Base-by-base conservation (phyloP, 2,329 filamentous ascomycete genomes). In the Trichoderma lentiforme region DNA sequence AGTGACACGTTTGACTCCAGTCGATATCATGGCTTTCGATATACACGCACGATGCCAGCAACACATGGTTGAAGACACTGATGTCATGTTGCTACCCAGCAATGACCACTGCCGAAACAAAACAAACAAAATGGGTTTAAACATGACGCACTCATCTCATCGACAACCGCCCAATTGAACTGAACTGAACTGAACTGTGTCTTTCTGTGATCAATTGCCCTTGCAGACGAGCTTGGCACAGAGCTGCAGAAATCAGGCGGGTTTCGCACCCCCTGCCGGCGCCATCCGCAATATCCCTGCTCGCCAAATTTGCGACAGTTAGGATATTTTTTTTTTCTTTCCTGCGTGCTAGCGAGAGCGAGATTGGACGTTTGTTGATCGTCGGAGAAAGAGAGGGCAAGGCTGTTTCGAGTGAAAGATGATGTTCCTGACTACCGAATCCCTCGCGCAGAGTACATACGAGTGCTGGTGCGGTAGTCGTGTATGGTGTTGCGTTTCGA, bases 231-330 rank as follows among this genome's bases (percentile, higher is more conserved):
- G 15, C 36, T 53, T 21, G 43, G 43, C 51, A 12, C n/a, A 65
- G 62, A 34, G 47, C 28, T 18, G 56, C 36, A 28, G 28, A 64
- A 14, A 64, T 30, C 63, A 36, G 56, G 64, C 64, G 47, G 63
- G 47, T 32, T 24, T 56, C 30, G 43, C 47, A 67, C 30, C 64
- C 53, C 66, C 74, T 75, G 76, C 43, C 71, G 63, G 57, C 74
- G 71, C 73, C 74, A 74, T 73, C 75, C 75, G 75, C 65, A 72
- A 24, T n/a, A 75, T 69, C 78, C 78, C 72, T 76, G 78, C 76
- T 77, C 73, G 75, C 73, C 77, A 77, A 79, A 73, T 79, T 79
- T 79, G 78, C 30, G 28, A 24, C 47, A 21, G 47, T 24, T 53
- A 14, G 47, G 47, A 12, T 18, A 28, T 36, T 51, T 47, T 32